phyloP scores from a whole-genome alignment of 2,329 filamentous ascomycete genomes.

The Teratosphaeria gauchensis region DNA sequence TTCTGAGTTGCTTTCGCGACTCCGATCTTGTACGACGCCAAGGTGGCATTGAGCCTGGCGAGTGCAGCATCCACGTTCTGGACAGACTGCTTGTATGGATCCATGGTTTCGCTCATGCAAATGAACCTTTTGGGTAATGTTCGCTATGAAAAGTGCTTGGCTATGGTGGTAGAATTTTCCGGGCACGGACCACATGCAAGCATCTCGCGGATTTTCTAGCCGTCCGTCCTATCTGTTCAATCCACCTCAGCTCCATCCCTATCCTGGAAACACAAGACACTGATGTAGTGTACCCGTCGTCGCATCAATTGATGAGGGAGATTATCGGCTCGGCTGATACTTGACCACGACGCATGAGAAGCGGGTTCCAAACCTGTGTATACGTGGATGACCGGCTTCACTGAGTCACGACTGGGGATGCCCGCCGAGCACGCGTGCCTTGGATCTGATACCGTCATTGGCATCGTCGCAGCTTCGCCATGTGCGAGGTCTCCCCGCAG shows the following conservation, averaged over 20 bases:
- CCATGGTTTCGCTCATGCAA: constrained; percentile 9
- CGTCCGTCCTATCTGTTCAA: not conserved
- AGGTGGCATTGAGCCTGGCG: constrained; percentile 21
- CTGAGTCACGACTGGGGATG: not conserved
- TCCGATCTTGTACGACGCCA: constrained; percentile 20
- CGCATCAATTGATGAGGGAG: not conserved
- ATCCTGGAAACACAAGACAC: not conserved
- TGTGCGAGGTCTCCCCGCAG: too few relatives aligned
- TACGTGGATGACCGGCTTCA: not conserved
- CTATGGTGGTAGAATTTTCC: not conserved
- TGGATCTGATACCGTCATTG: too few relatives aligned
- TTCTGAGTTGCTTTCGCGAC: constrained; percentile 3
- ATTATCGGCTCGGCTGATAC: not conserved
- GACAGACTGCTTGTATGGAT: constrained; percentile 20
- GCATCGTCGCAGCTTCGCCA: too few relatives aligned
- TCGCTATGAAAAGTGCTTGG: not conserved
- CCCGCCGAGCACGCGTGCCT: too few relatives aligned
- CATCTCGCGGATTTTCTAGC: not conserved
- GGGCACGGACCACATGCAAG: not conserved
- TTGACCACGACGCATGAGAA: not conserved
- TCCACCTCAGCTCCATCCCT: not conserved
- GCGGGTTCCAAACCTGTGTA: not conserved
- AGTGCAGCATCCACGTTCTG: constrained; percentile 22
- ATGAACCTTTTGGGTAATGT: not conserved
- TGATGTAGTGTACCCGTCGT: not conserved